A percentile compares a stretch with the other conserved stretches of the same genome.
Evolutionary conservation across 805 yeast genomes (phyloP).

Genomic region (Yarrowia sp.): DNA sequence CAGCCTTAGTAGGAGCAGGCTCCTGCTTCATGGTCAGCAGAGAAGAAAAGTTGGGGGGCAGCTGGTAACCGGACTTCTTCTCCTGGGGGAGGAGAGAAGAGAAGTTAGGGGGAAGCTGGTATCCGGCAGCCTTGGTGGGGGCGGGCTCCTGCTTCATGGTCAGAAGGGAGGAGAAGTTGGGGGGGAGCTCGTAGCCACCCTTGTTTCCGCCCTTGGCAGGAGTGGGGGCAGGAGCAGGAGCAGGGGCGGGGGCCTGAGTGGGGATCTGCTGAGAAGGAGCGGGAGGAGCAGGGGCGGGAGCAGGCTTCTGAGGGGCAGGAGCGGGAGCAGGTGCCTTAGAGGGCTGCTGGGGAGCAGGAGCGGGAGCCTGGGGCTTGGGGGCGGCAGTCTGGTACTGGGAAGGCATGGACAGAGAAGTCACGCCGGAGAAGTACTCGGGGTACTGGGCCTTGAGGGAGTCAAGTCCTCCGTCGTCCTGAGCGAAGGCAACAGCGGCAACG

Average conservation of each 20-base stretch:
- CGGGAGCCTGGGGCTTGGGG: background rate
- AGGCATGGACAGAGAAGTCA: constrained; percentile 18
- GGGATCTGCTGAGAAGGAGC: background rate
- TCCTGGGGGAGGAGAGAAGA: background rate
- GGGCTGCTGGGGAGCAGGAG: constrained; percentile 5
- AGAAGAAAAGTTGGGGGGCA: constrained; percentile 14
- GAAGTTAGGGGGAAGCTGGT: constrained; percentile 20
- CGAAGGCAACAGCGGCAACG: constrained; percentile 7
- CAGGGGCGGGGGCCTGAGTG: background rate
- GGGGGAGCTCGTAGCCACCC: constrained; percentile 9
- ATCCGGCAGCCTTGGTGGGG: background rate
- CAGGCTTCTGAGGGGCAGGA: constrained; percentile 4
- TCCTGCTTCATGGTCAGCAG: constrained; percentile 17
- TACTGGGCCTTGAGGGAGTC: constrained; percentile 21
- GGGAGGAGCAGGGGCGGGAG: constrained; percentile 4
- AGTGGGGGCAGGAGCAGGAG: constrained; percentile 9
- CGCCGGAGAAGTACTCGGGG: constrained; percentile 18
- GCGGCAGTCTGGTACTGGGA: constrained; percentile 17
- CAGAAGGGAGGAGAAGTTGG: constrained; percentile 3
- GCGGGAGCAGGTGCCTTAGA: background rate
- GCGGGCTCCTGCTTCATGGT: background rate
- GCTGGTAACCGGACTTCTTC: constrained; percentile 17
- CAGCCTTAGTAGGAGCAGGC: constrained; percentile 25
- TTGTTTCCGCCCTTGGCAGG: constrained; percentile 1
- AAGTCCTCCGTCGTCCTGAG: constrained; percentile 24